A percentile compares a stretch with the other conserved stretches of the same genome.
Conservation (phyloP, 2,329 filamentous ascomycete species). For the Xenoacremonium recifei region DNA sequence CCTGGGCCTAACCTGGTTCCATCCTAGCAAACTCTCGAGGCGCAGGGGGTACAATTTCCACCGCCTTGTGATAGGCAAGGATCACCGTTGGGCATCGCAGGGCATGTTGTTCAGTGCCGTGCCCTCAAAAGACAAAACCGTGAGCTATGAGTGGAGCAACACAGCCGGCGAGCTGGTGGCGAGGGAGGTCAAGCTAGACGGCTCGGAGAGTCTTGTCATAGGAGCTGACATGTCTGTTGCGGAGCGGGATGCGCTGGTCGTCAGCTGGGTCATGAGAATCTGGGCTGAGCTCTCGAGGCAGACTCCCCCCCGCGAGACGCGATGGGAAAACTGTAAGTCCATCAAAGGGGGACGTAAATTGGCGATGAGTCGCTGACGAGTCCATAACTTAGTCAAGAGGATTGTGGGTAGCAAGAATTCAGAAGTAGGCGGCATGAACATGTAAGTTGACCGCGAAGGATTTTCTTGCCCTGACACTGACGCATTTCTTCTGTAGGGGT, state of each 20-base stretch:
- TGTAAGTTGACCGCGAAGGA: too few species aligned
- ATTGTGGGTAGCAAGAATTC: too few species aligned
- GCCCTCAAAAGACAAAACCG: conserved; percentile 22
- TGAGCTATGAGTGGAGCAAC: conserved; percentile 34
- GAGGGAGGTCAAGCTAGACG: conserved; percentile 28
- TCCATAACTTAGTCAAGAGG: conserved; percentile 9
- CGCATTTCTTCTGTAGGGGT: too few species aligned
- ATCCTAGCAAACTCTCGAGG: conserved; percentile 16
- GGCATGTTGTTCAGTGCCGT: conserved; percentile 28
- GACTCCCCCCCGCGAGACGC: conserved; percentile 28
- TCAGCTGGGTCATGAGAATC: conserved; percentile 34
- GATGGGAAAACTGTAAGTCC: conserved; percentile 15
- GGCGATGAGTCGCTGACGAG: background rate
- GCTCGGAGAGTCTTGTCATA: conserved; percentile 29
- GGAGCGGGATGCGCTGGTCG: conserved; percentile 33
- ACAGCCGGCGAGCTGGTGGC: conserved; percentile 27
- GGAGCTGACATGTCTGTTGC: conserved; percentile 27
- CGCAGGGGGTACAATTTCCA: conserved; percentile 27
- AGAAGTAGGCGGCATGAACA: too few species aligned
- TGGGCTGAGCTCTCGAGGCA: conserved; percentile 31
- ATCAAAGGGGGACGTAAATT: background rate
- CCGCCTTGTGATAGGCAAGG: conserved; percentile 23
- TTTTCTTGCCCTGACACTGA: too few species aligned
- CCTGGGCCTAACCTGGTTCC: conserved; percentile 28
- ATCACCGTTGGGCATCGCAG: conserved; percentile 20